Evolutionary conservation across 345 rosid genomes (phyloP), one percentile per base, ranked within the genome.

Genomic region (Moringa oleifera): DNA sequence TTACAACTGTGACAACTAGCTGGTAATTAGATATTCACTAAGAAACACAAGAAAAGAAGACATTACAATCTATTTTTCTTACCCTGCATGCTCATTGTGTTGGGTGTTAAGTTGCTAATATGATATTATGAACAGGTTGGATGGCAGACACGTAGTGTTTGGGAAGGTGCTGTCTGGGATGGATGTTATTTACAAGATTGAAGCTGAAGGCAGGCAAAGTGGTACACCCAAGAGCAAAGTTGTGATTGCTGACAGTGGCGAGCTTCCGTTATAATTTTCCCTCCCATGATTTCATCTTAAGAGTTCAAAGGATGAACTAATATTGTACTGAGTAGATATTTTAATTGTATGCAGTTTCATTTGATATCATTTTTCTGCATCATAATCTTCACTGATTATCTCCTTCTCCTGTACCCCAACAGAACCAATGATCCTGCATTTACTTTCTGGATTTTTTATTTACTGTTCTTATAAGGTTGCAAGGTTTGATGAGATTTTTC

Each of bases 101-200:
- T 41, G 47, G 1, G 47, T 41, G 17, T 5, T 41, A 7, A 41
- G 47, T 7, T 15, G 12, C 13, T 4, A 41, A 41, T 41, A 18
- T 51, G 22, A 6, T 6, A 2, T 51, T 51, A 19, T 20, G 2
- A 6, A 20, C 78, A 93, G 98, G 99, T 80, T 95, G 84, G 97
- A 95, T 67, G 97, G 99, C 46, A 87, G 59, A 64, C 95, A 95
- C 54, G 99, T 95, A 16, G 97, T 95, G 57, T 91, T 95, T 45
- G 99, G 99, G 15, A 85, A 95, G 80, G 99, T 91, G 62, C n/a
- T 91, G 17, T 87, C 93, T 3, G 99, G 99, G 28, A 91, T 95
- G 99, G 97, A 95, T 62, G 95, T 91, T 6, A 87, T 91, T 6
- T 88, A 85, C 83, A 90, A 91, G 79, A 25, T 91, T 1, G 99